A percentile compares a stretch with the other conserved stretches of the same genome.
These are phyloP conservation scores for Phyllostachys edulis DNA, from an alignment of 176 grass and related monocot genomes.

Conservation along the genomic window DNA sequence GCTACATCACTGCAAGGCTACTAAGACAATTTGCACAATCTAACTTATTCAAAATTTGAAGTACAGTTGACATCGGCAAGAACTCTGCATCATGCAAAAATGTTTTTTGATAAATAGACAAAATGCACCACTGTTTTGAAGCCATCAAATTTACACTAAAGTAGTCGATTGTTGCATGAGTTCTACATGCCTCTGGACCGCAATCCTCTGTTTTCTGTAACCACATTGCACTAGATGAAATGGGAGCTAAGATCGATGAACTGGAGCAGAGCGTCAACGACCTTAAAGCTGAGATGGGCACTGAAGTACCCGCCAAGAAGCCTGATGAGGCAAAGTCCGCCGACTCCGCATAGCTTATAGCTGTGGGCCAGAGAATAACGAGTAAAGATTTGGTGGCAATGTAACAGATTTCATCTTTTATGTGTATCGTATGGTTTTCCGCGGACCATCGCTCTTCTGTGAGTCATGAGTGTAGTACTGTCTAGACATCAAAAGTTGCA, in stretches of 20 bases:
- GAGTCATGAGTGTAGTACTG: neutral
- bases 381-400: conserved; percentile 4
- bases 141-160: neutral
- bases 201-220: conserved; percentile 56
- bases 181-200: neutral
- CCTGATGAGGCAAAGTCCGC: conserved; percentile 49
- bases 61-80: neutral
- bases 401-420: neutral
- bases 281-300: conserved; percentile 83
- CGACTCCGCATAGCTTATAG: conserved; percentile 46
- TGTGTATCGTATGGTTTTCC: conserved; percentile 21
- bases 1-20: neutral
- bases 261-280: conserved; percentile 90
- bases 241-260: conserved; percentile 88
- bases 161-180: neutral
- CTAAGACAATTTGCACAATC: neutral
- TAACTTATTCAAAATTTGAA: neutral
- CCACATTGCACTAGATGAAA: conserved; percentile 81
- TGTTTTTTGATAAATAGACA: neutral
- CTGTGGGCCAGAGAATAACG: neutral
- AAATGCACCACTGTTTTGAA: neutral
- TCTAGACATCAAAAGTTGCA: neutral
- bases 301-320: conserved; percentile 54
- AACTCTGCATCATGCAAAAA: neutral
- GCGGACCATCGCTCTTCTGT: conserved; percentile 8